Base-by-base conservation (phyloP, 2,329 filamentous ascomycete genomes). In the Clonostachys byssicola region DNA sequence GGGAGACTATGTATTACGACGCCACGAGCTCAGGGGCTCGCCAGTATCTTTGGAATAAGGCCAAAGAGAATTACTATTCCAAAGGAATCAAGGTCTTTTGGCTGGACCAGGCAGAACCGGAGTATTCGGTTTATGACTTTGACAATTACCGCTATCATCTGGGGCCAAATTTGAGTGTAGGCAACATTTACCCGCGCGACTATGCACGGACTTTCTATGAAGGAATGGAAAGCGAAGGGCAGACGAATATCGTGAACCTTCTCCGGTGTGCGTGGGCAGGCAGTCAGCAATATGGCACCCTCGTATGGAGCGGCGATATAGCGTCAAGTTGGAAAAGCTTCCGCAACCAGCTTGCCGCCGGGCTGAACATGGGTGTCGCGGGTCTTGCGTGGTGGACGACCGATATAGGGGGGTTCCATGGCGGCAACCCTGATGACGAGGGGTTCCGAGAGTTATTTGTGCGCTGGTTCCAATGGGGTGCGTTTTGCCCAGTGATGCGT, bases 361-460 rank as follows among this genome's bases (percentile, higher is more conserved):
- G 83, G 0, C 64, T 86, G 18, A 83, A 83, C 56, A 85, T 85
- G 77, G 83, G 81, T 0, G 63, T 86, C 6, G 70, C 80, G 0
- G 83, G 83, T 0, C 71, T 86, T 9, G 75, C 80, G 0, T 86
- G 81, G 82, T 86, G 81, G 80, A 86, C 83, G 0, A 87, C 82
- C 1, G 83, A 87, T 53, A 86, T 87, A 44, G 83, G 84, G 2
- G 84, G 83, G 1, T 87, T 87, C 56, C 82, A 86, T 54, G 83
- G 83, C 6, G 83, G 83, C 0, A 71, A 83, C 49, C 78, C 81
- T 0, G 60, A 67, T 1, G 74, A 83, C 42, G 62, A 66, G 2
- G 66, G 55, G 0, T 87, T 86, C 61, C 69, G 80, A 7, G 83
- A 87, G 56, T 63, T 86, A 1, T 80, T 86, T 49, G 75, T 81